Evolutionary conservation across 352 stramenopile species (phyloP), one percentile per base, ranked within the genome.

Genomic region (Elongisporangium prolatum): DNA sequence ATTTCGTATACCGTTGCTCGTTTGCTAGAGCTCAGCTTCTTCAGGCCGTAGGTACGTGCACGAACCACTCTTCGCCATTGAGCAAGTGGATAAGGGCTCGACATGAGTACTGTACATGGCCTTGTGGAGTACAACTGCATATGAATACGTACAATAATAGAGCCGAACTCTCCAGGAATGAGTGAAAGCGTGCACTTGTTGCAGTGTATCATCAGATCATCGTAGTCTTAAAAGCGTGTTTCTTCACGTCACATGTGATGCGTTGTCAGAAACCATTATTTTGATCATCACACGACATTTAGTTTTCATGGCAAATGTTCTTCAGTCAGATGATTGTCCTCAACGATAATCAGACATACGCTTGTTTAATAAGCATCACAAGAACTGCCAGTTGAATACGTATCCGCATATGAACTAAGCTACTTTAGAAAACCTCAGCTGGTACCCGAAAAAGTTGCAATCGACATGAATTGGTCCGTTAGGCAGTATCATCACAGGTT

Each of bases 401-500:
- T n/a, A 57, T 5, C 52, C 22, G 17, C 18, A 61, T 48, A 65
- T 50, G 59, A 40, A 66, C 65, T 18, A 57, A 17, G 20, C 3
- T 52, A 24, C 48, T n/a, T 25, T 20, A 47, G 21, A 67, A 91
- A 88, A 81, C 80, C 82, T 91, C 80, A 88, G 82, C 50, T 89
- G 82, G 82, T 91, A 91, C 82, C 82, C 82, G 82, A 91, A 91
- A 91, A 87, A 83, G 68, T 88, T 89, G 82, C 77, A 90, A 92
- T 92, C 82, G 82, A 86, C 82, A 86, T 92, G 80, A 89, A 90
- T 90, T 92, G 80, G 80, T 92, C 80, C 82, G 82, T 88, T 85
- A 59, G 78, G 82, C 77, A 81, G 64, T 47, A 84, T 88, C 77
- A 67, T 91, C 82, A 91, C 60, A 71, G 82, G 79, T 77, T 84